Evolutionary conservation across 1,284 basidiomycete genomes (phyloP).

Genomic region (Rhodotorula sp.): DNA sequence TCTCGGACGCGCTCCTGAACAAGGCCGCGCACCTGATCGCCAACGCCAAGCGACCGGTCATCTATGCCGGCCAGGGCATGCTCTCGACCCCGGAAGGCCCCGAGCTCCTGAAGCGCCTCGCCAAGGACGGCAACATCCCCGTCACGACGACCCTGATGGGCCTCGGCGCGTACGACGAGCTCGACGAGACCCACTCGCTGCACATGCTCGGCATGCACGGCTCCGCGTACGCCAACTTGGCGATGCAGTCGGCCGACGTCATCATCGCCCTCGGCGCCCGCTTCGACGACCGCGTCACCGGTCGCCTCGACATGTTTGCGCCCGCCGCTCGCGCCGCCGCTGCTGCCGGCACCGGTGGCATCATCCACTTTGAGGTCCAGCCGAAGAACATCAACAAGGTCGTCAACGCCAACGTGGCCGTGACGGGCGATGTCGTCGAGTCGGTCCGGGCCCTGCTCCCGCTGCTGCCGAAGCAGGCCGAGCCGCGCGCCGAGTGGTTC

Average conservation of each 20-base stretch:
- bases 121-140: slow-evolving; percentile 85
- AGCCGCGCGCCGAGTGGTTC: slow-evolving; percentile 73
- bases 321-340: slow-evolving; percentile 87
- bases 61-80: slow-evolving; percentile 92
- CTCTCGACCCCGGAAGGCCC: slow-evolving; percentile 81
- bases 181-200: slow-evolving; percentile 70
- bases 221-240: slow-evolving; percentile 92
- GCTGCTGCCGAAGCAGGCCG: slow-evolving; percentile 61
- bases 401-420: slow-evolving; percentile 86
- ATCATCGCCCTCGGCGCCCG: slow-evolving; percentile 94
- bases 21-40: slow-evolving; percentile 89
- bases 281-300: slow-evolving; percentile 98
- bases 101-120: slow-evolving; percentile 73
- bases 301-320: slow-evolving; percentile 84
- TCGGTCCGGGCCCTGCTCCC: slow-evolving; percentile 81
- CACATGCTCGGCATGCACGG: slow-evolving; percentile 99
- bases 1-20: slow-evolving; percentile 55
- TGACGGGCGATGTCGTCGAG: slow-evolving; percentile 87
- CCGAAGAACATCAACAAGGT: slow-evolving; percentile 99
- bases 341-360: slow-evolving; percentile 80
- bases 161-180: slow-evolving; percentile 92
- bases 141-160: slow-evolving; percentile 96
- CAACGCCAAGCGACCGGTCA: slow-evolving; percentile 81
- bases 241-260: slow-evolving; percentile 95
- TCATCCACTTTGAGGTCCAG: slow-evolving; percentile 98